Evolutionary conservation across 768 basidiomycete genomes (phyloP).

Genomic region (Termitomyces sp.): DNA sequence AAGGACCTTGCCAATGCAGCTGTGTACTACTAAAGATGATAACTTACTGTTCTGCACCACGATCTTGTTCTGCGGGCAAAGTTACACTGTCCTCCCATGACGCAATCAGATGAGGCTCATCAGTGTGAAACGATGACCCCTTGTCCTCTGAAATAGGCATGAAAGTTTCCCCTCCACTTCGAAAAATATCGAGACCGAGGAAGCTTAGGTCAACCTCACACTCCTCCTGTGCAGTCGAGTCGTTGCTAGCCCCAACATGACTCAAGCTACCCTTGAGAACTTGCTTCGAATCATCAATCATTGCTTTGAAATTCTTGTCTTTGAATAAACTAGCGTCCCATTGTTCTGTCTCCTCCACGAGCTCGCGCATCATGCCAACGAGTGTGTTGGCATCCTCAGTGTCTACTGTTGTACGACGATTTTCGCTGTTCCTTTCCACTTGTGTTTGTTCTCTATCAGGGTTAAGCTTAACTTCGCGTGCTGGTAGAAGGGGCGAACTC

Average conservation of each 20-base stretch:
- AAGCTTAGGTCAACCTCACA: constrained; percentile 19
- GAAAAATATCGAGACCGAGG: constrained; percentile 20
- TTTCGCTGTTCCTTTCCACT: not conserved
- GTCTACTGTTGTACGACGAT: not conserved
- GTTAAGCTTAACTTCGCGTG: not conserved
- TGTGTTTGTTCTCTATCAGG: not conserved
- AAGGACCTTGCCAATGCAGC: not conserved
- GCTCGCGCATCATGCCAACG: constrained; percentile 41
- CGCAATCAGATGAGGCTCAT: constrained; percentile 8
- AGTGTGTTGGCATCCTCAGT: constrained; percentile 28
- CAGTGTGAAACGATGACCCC: not conserved
- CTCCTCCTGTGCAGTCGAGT: not conserved
- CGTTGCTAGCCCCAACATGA: too few relatives aligned
- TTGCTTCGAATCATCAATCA: constrained; percentile 33
- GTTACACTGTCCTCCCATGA: constrained; percentile 17
- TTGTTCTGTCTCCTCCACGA: constrained; percentile 45
- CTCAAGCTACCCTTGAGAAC: not conserved
- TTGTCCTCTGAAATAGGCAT: constrained; percentile 5
- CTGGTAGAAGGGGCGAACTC: not conserved
- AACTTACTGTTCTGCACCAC: not conserved
- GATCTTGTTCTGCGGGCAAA: not conserved
- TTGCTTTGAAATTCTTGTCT: constrained; percentile 42
- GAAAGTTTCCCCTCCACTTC: constrained; percentile 7
- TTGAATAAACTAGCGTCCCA: constrained; percentile 50
- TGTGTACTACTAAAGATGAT: not conserved